phyloP scores from a whole-genome alignment of 805 yeast species.

The Zygoascus ofunaensis region DNA sequence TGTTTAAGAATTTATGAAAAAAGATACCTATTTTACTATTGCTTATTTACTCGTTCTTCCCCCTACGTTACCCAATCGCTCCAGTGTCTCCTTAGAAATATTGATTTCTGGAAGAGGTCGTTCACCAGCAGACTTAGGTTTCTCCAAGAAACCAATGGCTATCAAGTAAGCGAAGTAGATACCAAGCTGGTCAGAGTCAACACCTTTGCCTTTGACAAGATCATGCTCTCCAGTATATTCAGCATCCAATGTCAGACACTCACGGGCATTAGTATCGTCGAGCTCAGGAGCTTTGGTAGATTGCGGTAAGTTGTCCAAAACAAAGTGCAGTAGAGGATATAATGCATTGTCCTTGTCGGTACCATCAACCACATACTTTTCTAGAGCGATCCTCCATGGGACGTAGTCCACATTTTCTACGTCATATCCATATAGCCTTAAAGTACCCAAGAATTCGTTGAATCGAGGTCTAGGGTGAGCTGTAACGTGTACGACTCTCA shows the following conservation, averaged over 20 bases:
- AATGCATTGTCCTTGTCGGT: slow-evolving; percentile 68
- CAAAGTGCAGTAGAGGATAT: slow-evolving; percentile 89
- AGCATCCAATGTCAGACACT: slow-evolving; percentile 54
- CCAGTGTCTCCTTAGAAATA: slow-evolving; percentile 40
- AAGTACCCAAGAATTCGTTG: slow-evolving; percentile 60
- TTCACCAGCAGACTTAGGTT: slow-evolving; percentile 41
- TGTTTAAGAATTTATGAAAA: background rate
- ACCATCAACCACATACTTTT: slow-evolving; percentile 64
- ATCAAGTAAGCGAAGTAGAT: slow-evolving; percentile 71
- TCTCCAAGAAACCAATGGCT: slow-evolving; percentile 69
- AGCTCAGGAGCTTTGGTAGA: slow-evolving; percentile 92
- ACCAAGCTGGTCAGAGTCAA: slow-evolving; percentile 57
- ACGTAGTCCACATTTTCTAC: slow-evolving; percentile 57
- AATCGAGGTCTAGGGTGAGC: slow-evolving; percentile 88
- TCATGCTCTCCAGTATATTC: slow-evolving; percentile 54
- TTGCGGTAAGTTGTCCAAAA: slow-evolving; percentile 82
- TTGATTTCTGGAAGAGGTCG: slow-evolving; percentile 41
- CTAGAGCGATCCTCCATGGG: slow-evolving; percentile 70
- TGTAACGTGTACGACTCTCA: slow-evolving; percentile 88
- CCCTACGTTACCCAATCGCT: slow-evolving; percentile 7
- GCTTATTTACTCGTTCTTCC: slow-evolving; percentile 7
- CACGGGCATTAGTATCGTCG: slow-evolving; percentile 75
- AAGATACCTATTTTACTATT: background rate
- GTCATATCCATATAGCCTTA: slow-evolving; percentile 64
- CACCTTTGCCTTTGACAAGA: slow-evolving; percentile 62